A percentile compares a stretch with the other conserved stretches of the same genome.
Conservation (phyloP, 2,329 filamentous ascomycete species). For the Microcera coccophila region DNA sequence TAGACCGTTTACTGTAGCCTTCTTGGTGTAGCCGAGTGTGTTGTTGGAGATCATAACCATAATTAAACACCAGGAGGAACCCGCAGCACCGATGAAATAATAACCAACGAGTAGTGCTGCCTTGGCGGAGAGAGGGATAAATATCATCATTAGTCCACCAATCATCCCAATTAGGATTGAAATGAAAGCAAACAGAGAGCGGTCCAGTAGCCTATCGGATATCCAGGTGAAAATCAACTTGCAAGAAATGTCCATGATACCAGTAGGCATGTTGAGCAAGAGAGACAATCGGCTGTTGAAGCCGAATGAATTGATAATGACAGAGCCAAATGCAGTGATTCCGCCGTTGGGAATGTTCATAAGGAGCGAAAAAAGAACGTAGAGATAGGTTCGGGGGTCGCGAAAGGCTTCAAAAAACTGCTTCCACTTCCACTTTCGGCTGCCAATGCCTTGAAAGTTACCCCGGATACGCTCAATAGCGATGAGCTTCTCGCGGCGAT, state of each 20-base stretch:
- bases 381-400: conserved; percentile 37
- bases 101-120: conserved; percentile 20
- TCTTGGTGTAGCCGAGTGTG: conserved; percentile 29
- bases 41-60: conserved; percentile 29
- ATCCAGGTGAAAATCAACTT: conserved; percentile 31
- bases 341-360: conserved; percentile 49
- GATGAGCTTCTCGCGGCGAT: conserved; percentile 50
- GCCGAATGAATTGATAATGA: conserved; percentile 55
- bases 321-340: conserved; percentile 53
- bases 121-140: conserved; percentile 20
- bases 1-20: conserved; percentile 24
- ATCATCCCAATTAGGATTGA: conserved; percentile 27
- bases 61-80: conserved; percentile 24
- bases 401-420: conserved; percentile 35
- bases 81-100: conserved; percentile 23
- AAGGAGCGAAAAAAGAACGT: conserved; percentile 41
- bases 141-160: conserved; percentile 27
- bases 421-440: conserved; percentile 34
- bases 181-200: conserved; percentile 22
- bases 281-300: conserved; percentile 52
- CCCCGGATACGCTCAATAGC: conserved; percentile 53
- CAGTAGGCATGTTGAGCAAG: conserved; percentile 56
- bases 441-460: conserved; percentile 42
- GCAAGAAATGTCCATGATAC: conserved; percentile 54
- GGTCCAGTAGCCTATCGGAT: conserved; percentile 24